These are phyloP conservation scores for Colletotrichum acutatum DNA, from an alignment of 2,329 filamentous ascomycete genomes.

Conservation along the genomic window DNA sequence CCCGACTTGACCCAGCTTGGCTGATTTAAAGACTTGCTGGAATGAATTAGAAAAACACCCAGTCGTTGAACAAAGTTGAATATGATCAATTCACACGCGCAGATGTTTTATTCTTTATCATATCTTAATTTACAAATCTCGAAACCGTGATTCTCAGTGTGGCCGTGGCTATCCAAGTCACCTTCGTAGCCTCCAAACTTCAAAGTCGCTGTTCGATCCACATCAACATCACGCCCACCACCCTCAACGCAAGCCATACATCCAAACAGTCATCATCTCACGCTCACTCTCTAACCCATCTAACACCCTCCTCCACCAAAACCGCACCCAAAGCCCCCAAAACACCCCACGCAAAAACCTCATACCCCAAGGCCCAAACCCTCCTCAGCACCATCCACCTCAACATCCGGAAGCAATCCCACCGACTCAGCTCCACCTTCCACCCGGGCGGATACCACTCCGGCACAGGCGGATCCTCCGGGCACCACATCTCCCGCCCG, in stretches of 20 bases:
- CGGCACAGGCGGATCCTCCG: background rate
- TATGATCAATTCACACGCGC: no score
- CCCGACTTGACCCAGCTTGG: no score
- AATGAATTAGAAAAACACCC: no score
- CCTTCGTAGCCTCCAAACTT: background rate
- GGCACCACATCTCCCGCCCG: background rate
- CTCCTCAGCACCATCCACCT: background rate
- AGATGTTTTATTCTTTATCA: no score
- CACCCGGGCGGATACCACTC: constrained; percentile 18
- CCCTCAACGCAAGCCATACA: background rate
- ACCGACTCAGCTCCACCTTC: constrained; percentile 7
- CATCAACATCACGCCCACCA: background rate
- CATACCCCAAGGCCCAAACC: background rate
- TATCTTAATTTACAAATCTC: no score
- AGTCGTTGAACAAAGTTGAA: no score
- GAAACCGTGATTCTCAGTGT: background rate
- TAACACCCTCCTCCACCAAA: background rate
- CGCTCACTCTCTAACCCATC: background rate
- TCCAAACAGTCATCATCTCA: background rate
- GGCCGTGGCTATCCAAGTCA: background rate
- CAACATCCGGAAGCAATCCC: background rate
- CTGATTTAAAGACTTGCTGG: no score
- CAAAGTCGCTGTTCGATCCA: background rate
- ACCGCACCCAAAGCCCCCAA: background rate
- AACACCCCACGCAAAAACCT: constrained; percentile 13